Conservation (phyloP, 2,329 filamentous ascomycete genomes). For the Curvularia eragrostidis region DNA sequence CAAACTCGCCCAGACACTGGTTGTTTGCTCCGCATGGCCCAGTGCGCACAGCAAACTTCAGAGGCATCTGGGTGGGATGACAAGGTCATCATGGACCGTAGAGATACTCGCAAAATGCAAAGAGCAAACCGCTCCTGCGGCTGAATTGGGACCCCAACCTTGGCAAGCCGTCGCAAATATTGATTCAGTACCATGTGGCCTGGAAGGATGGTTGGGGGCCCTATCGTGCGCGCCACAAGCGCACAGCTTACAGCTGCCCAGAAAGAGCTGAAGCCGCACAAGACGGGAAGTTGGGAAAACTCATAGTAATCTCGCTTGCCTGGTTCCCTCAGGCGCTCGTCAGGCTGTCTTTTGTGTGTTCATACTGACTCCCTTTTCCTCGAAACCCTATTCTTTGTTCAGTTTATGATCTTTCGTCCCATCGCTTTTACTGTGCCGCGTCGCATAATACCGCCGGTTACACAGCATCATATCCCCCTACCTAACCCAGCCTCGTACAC, state of each 20-base stretch:
- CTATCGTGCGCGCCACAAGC: slow-evolving; percentile 15
- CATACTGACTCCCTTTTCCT: background rate
- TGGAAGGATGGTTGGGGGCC: slow-evolving; percentile 16
- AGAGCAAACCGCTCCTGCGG: slow-evolving; percentile 2
- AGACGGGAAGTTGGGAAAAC: slow-evolving; percentile 5
- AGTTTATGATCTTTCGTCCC: background rate
- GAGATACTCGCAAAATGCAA: slow-evolving; percentile 9
- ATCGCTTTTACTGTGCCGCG: slow-evolving; percentile 3
- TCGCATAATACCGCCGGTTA: slow-evolving; percentile 6
- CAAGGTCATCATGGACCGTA: no score
- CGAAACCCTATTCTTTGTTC: background rate
- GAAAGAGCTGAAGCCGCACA: slow-evolving; percentile 16
- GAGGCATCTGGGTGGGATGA: no score
- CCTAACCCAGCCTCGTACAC: slow-evolving; percentile 4
- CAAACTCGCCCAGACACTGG: background rate
- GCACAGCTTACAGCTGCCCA: slow-evolving; percentile 15
- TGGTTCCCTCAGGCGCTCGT: slow-evolving; percentile 6
- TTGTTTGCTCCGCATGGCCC: background rate
- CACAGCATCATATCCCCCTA: slow-evolving; percentile 8
- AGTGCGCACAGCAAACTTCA: slow-evolving; percentile 3
- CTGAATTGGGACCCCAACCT: background rate
- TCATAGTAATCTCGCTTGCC: slow-evolving; percentile 3
- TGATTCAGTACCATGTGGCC: slow-evolving; percentile 6
- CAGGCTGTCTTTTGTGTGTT: background rate
- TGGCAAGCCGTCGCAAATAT: background rate